Conservation (phyloP, 208 protist species). For the Crithidia sp. region DNA sequence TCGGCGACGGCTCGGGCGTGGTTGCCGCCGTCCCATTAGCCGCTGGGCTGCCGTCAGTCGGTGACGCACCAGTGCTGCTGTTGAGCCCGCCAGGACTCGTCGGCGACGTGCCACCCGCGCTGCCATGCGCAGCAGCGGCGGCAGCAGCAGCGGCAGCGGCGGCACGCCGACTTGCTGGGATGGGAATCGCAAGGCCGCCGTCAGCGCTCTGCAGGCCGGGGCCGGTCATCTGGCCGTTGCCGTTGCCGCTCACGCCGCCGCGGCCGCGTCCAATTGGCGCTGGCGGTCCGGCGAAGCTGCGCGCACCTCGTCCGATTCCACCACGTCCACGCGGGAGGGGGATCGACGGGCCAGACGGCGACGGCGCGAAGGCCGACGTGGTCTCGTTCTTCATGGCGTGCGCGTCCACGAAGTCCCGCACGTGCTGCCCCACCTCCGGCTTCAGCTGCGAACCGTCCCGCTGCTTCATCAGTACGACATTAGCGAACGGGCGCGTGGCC, state of each 20-base stretch:
- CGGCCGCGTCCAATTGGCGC: slow-evolving; percentile 28
- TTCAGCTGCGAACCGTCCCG: slow-evolving; percentile 63
- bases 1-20: slow-evolving; percentile 15
- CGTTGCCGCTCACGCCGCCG: not conserved
- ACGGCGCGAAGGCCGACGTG: not conserved
- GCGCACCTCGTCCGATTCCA: slow-evolving; percentile 19
- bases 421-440: slow-evolving; percentile 54
- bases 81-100: slow-evolving; percentile 2
- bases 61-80: slow-evolving; percentile 20
- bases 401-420: slow-evolving; percentile 54
- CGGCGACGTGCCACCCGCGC: slow-evolving; percentile 3
- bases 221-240: not conserved
- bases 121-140: not conserved
- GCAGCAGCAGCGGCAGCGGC: slow-evolving; percentile 10
- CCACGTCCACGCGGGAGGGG: slow-evolving; percentile 33
- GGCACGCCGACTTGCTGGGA: slow-evolving; percentile 43
- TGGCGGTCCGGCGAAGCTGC: slow-evolving; percentile 12
- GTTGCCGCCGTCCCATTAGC: not conserved
- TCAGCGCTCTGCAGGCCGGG: not conserved
- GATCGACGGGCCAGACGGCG: slow-evolving; percentile 24
- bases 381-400: slow-evolving; percentile 14
- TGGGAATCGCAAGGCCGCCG: slow-evolving; percentile 36
- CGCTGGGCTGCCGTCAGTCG: not conserved
- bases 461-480: slow-evolving; percentile 52
- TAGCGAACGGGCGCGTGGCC: slow-evolving; percentile 31